Evolutionary conservation across 139 green algal genomes (phyloP).

Genomic region (Asterochloris sp.): DNA sequence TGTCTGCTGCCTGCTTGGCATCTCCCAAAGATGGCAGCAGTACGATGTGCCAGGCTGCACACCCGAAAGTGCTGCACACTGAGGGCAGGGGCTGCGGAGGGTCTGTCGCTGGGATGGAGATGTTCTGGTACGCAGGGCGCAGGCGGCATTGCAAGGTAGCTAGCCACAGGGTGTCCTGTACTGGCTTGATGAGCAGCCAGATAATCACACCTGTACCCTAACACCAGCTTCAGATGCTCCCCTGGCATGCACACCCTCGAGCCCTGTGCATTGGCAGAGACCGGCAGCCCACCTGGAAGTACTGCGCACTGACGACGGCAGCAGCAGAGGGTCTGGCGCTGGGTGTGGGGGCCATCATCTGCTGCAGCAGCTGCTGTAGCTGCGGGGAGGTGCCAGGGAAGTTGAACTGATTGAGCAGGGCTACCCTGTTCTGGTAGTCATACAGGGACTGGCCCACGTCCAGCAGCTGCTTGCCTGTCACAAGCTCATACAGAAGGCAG

Average conservation of each 20-base stretch:
- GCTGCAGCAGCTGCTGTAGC: conserved; percentile 34
- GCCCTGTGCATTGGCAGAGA: background rate
- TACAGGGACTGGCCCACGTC: conserved; percentile 12
- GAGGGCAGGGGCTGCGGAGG: too few species aligned
- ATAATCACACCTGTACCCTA: background rate
- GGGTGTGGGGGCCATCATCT: conserved; percentile 46
- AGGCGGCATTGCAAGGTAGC: too few species aligned
- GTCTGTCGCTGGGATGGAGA: too few species aligned
- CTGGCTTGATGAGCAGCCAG: too few species aligned
- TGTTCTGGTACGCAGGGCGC: too few species aligned
- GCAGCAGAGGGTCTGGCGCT: conserved; percentile 36
- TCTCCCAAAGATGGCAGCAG: too few species aligned
- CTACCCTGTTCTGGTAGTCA: conserved; percentile 38
- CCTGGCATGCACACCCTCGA: background rate
- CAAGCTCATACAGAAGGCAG: conserved; percentile 21
- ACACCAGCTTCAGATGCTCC: background rate
- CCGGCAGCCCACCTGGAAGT: conserved; percentile 38
- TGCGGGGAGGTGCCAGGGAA: conserved; percentile 22
- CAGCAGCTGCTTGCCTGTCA: conserved; percentile 37
- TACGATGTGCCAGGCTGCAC: too few species aligned
- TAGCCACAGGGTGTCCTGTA: too few species aligned
- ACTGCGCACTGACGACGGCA: conserved; percentile 42
- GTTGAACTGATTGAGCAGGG: conserved; percentile 30
- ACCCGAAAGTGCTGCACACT: too few species aligned
- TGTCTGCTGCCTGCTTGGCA: too few species aligned